phyloP scores from a whole-genome alignment of 148 eudicot species.

The Fagopyrum homotropicum region DNA sequence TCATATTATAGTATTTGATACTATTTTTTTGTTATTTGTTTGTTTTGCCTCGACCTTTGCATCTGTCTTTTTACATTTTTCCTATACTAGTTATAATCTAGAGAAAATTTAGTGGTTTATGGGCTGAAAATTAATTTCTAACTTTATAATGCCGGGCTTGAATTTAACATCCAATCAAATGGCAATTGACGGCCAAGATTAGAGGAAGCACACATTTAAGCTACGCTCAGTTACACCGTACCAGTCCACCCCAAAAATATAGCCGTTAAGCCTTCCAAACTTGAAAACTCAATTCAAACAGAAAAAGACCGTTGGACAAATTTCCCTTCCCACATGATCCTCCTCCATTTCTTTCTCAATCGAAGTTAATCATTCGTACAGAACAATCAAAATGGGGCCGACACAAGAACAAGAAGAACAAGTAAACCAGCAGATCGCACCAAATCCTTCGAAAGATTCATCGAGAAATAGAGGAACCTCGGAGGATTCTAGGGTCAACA shows the following conservation, averaged over 20 bases:
- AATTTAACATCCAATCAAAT: not conserved
- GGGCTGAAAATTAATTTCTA: no score
- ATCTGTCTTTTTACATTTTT: no score
- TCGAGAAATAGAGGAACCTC: conserved; percentile 3
- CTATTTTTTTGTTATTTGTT: no score
- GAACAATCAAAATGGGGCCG: conserved; percentile 2
- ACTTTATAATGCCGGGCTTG: no score
- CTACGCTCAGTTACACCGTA: not conserved
- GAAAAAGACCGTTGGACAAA: not conserved
- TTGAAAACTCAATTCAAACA: not conserved
- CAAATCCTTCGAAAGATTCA: not conserved
- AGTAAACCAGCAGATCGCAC: not conserved
- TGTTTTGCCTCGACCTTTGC: no score
- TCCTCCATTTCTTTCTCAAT: not conserved
- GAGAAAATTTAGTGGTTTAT: no score
- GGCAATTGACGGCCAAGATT: not conserved
- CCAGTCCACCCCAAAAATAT: not conserved
- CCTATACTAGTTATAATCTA: no score
- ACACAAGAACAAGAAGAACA: not conserved
- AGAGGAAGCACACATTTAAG: not conserved
- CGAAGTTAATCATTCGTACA: not conserved
- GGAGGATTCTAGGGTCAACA: not conserved
- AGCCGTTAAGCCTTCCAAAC: conserved; percentile 9
- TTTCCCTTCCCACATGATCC: not conserved
- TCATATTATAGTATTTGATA: no score